Evolutionary conservation across 331 rosid genomes (phyloP).

Genomic region (Pyracantha coccinea): DNA sequence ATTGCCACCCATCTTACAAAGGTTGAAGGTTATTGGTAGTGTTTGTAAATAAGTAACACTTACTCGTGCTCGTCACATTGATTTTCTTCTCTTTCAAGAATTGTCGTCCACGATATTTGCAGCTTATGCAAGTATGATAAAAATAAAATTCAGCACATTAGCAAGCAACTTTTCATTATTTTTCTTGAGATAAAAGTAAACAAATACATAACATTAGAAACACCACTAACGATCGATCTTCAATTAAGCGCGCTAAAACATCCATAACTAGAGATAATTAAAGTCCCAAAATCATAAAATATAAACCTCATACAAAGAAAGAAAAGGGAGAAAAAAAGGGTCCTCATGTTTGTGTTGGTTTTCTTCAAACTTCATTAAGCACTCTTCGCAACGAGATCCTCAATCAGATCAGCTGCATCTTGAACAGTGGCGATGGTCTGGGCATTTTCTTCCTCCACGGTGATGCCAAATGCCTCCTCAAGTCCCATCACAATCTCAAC

Average conservation of each 20-base stretch:
- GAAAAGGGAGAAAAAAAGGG: not conserved
- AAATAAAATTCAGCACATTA: too few species aligned
- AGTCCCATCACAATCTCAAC: slow-evolving; percentile 98
- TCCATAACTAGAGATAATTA: not conserved
- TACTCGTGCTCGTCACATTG: too few species aligned
- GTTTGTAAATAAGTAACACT: too few species aligned
- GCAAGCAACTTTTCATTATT: not conserved
- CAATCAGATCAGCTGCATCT: slow-evolving; percentile 84
- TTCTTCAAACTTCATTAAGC: slow-evolving; percentile 24
- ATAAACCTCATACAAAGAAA: not conserved
- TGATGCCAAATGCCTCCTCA: slow-evolving; percentile 77
- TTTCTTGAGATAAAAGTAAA: not conserved
- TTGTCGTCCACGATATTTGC: too few species aligned
- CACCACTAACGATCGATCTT: not conserved
- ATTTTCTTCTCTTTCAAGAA: too few species aligned
- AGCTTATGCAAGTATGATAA: too few species aligned
- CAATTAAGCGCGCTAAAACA: not conserved
- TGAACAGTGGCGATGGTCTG: slow-evolving; percentile 74
- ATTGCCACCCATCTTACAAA: too few species aligned
- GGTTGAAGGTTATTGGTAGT: too few species aligned
- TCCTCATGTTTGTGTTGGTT: not conserved
- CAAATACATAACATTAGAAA: not conserved
- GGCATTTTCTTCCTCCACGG: slow-evolving; percentile 87
- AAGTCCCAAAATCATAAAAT: slow-evolving; percentile 1
- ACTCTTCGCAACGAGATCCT: slow-evolving; percentile 38